Conservation (phyloP, 83 land plant species). For the Picea mariana region DNA sequence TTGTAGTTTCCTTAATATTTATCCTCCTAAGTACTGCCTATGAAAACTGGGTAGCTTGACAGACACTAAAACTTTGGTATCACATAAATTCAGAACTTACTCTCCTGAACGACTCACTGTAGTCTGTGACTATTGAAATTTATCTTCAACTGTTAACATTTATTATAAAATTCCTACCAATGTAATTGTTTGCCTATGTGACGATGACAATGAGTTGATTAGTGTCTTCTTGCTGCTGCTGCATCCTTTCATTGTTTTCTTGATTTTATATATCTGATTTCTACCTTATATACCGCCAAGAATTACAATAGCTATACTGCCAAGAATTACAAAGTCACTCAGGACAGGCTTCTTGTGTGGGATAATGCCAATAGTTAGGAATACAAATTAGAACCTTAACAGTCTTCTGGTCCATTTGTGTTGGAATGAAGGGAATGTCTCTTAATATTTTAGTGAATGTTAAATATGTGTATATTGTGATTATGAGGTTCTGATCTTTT, state of each 20-base stretch:
- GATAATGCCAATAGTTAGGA: not conserved
- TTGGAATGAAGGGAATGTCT: not conserved
- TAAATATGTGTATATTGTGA: not conserved
- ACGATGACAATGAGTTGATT: not conserved
- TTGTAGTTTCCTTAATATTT: too few species aligned
- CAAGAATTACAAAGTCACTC: not conserved
- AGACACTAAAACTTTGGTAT: not conserved
- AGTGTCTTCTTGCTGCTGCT: not conserved
- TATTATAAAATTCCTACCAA: too few species aligned
- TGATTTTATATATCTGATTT: not conserved
- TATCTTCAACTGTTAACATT: not conserved
- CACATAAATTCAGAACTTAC: not conserved
- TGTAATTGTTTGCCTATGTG: too few species aligned
- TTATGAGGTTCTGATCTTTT: not conserved
- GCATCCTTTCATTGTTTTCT: not conserved
- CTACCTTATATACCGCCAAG: not conserved
- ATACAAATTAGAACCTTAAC: not conserved
- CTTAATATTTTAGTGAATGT: not conserved
- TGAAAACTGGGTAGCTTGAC: not conserved
- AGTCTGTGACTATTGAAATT: not conserved
- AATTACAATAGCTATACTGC: not conserved
- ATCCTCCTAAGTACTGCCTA: not conserved
- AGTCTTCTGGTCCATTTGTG: not conserved
- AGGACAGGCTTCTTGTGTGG: not conserved
- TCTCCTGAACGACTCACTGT: not conserved